Evolutionary conservation across 371 early-diverging fungal species (phyloP), one percentile per base, ranked within the genome.

Genomic region (Mortierella sp.): DNA sequence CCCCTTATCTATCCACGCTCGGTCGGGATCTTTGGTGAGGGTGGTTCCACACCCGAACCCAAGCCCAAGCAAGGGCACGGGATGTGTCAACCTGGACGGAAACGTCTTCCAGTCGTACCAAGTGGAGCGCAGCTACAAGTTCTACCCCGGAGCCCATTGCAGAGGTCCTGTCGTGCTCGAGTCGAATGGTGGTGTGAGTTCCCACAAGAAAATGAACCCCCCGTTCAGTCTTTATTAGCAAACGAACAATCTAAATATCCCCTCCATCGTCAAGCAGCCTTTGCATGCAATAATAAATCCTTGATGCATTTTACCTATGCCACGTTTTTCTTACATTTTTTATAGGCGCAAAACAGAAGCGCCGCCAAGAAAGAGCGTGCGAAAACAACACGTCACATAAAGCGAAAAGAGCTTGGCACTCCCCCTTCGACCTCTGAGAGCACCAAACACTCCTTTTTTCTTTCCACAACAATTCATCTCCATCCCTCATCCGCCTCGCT

Each of bases 1-100:
- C 78, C 83, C 1, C 44, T 68, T 58, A 78, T 82, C 64, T 75
- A 72, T 29, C 78, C 83, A 7, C 44, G 66, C 14, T 78, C 83
- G 14, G 52, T 78, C 41, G 65, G 63, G 58, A 75, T 75, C 55
- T 14, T 45, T 8, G 48, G 45, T 2, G 39, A 45, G 10, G 71
- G 52, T 14, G 55, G 39, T 31, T 22, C 34, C 68, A 44, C 19
- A n/a, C 39, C 31, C 24, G n/a, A 29, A n/a, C n/a, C n/a, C n/a
- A 40, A 7, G 50, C 58, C 34, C 24, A 1, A n/a, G 71, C 44
- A 14, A 11, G 2, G 77, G 77, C 1, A 68, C 58, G 65, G 74
- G 77, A 0, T 81, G 82, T 34, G 52, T 48, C 16, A 11, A 50
- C 7, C 52, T 81, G 63, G 53, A 71, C 43, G 77, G 82, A 48